phyloP scores from a whole-genome alignment of 179 eudicot genomes.

The Silene noctiflora region DNA sequence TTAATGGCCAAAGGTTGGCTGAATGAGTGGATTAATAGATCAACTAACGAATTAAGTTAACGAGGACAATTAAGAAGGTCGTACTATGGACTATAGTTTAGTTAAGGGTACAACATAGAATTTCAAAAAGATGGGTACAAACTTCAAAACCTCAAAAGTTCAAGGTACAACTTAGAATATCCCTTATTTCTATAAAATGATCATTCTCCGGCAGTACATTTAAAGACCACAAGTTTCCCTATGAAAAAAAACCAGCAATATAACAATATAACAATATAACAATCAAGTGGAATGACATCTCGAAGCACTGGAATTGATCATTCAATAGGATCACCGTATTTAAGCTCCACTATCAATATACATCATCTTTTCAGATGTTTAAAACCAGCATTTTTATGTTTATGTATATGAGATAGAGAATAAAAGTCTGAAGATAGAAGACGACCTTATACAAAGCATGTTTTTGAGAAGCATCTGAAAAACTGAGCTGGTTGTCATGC shows the following conservation, averaged over 20 bases:
- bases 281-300: too few relatives aligned
- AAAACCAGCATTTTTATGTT: background rate
- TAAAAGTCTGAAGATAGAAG: background rate
- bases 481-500: background rate
- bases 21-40: too few relatives aligned
- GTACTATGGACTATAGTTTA: too few relatives aligned
- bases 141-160: too few relatives aligned
- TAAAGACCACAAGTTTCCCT: background rate
- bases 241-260: too few relatives aligned
- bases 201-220: background rate
- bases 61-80: too few relatives aligned
- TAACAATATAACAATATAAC: too few relatives aligned
- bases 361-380: background rate
- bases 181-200: background rate
- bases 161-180: too few relatives aligned
- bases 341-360: background rate
- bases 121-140: too few relatives aligned
- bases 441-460: background rate
- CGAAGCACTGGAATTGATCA: background rate
- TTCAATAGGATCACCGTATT: background rate
- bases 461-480: background rate
- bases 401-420: slow-evolving; percentile 3
- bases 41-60: too few relatives aligned
- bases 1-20: too few relatives aligned
- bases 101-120: too few relatives aligned